Percentiles rank a stretch among this genome's conserved stretches.
Evolutionary conservation across 495 filamentous ascomycete species (phyloP).

Genomic region (Tuber calosporum): DNA sequence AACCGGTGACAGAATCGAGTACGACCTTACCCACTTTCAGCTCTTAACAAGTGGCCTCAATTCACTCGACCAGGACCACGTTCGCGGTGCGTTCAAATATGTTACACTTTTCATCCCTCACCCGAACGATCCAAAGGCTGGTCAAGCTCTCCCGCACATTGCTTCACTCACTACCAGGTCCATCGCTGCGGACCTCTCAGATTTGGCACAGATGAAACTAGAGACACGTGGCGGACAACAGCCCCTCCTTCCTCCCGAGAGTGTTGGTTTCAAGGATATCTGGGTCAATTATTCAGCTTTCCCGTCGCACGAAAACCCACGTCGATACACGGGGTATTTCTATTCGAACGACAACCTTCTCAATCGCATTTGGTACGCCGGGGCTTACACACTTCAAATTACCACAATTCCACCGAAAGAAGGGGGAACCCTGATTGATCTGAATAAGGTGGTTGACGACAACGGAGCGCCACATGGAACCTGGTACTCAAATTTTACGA

Average conservation of each 20-base stretch:
- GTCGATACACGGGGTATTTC: slow-evolving; percentile 50
- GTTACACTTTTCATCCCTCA: slow-evolving; percentile 42
- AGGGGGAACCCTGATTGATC: slow-evolving; percentile 48
- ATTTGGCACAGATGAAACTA: background rate
- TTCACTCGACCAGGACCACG: slow-evolving; percentile 42
- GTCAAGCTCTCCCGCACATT: slow-evolving; percentile 27
- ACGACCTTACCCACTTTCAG: slow-evolving; percentile 41
- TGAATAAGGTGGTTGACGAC: slow-evolving; percentile 42
- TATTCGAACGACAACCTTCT: slow-evolving; percentile 46
- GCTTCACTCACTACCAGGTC: slow-evolving; percentile 2
- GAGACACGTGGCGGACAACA: slow-evolving; percentile 2
- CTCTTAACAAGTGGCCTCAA: slow-evolving; percentile 38
- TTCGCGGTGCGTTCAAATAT: slow-evolving; percentile 45
- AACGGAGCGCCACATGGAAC: slow-evolving; percentile 42
- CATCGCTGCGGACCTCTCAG: slow-evolving; percentile 5
- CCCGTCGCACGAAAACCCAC: slow-evolving; percentile 42
- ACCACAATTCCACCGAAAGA: slow-evolving; percentile 50
- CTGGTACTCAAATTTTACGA: slow-evolving; percentile 47
- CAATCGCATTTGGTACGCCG: slow-evolving; percentile 59
- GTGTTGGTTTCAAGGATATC: slow-evolving; percentile 21
- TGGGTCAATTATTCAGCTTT: slow-evolving; percentile 45
- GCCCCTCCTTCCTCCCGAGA: slow-evolving; percentile 33
- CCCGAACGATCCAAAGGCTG: slow-evolving; percentile 18
- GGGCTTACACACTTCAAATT: slow-evolving; percentile 56
- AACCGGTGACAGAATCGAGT: slow-evolving; percentile 39